Evolutionary conservation across 129 eudicot genomes (phyloP).

Genomic region (Lonicera japonica): DNA sequence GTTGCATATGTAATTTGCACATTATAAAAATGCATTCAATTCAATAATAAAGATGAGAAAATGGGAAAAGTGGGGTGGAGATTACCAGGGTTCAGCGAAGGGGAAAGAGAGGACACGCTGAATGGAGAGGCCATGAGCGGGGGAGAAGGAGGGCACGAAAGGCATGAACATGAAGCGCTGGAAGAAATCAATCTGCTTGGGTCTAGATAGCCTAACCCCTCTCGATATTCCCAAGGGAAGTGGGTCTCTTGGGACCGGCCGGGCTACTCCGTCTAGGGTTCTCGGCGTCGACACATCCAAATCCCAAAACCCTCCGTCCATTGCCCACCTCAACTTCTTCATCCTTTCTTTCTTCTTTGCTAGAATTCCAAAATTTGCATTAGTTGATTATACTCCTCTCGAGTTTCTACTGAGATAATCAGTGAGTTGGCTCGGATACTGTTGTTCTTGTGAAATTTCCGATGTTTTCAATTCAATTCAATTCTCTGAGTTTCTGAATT

Average conservation of each 20-base stretch:
- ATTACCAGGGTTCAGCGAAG: constrained; percentile 50
- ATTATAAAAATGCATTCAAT: too few species aligned
- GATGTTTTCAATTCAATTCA: too few species aligned
- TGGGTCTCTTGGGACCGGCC: constrained; percentile 56
- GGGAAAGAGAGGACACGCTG: constrained; percentile 63
- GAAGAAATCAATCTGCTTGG: constrained; percentile 76
- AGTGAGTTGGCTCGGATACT: too few species aligned
- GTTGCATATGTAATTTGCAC: too few species aligned
- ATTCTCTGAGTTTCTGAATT: too few species aligned
- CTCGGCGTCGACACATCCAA: constrained; percentile 69
- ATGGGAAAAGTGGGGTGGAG: too few species aligned
- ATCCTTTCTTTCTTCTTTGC: constrained; percentile 5
- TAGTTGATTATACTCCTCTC: too few species aligned
- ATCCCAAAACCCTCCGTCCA: constrained; percentile 79
- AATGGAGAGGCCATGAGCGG: constrained; percentile 40
- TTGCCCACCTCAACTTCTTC: constrained; percentile 81
- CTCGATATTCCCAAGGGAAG: constrained; percentile 66
- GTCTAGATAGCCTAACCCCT: constrained; percentile 67
- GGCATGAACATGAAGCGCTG: constrained; percentile 87
- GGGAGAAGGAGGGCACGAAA: constrained; percentile 61
- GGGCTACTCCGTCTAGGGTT: constrained; percentile 65
- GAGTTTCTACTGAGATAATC: too few species aligned
- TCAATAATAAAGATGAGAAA: too few species aligned
- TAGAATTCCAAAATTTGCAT: not conserved
- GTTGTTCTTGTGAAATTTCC: too few species aligned